Evolutionary conservation across 2,329 filamentous ascomycete species (phyloP).

Genomic region (Neofusicoccum parvum): DNA sequence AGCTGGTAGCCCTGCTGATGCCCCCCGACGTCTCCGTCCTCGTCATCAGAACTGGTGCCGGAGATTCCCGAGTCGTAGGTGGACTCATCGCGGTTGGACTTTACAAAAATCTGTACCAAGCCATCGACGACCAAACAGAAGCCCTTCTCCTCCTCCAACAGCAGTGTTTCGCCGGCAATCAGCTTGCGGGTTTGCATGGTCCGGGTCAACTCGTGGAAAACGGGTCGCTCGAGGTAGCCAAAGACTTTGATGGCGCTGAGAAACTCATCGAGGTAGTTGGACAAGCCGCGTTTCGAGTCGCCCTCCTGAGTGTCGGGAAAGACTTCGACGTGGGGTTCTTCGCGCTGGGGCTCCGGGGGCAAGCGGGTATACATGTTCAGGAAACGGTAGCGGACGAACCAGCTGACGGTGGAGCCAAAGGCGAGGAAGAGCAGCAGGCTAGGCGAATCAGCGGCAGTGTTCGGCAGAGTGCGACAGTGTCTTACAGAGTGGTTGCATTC

Average conservation of each 20-base stretch:
- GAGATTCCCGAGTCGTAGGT: slow-evolving; percentile 24
- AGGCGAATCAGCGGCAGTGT: slow-evolving; percentile 47
- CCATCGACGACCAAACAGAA: slow-evolving; percentile 98
- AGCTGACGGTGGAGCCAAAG: slow-evolving; percentile 82
- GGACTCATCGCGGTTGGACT: slow-evolving; percentile 67
- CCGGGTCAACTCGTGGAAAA: slow-evolving; percentile 95
- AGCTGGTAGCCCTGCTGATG: slow-evolving; percentile 88
- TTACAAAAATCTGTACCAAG: slow-evolving; percentile 96
- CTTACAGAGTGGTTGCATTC: slow-evolving; percentile 94
- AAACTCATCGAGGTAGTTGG: slow-evolving; percentile 98
- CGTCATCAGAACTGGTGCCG: slow-evolving; percentile 41
- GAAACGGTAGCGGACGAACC: slow-evolving; percentile 93
- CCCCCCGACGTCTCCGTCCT: slow-evolving; percentile 48
- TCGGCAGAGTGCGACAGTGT: not conserved
- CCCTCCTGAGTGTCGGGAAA: slow-evolving; percentile 92
- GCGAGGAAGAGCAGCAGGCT: slow-evolving; percentile 68
- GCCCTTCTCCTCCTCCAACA: slow-evolving; percentile 95
- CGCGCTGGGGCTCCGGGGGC: slow-evolving; percentile 90
- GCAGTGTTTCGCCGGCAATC: slow-evolving; percentile 91
- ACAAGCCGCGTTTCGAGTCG: slow-evolving; percentile 83
- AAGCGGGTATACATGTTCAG: slow-evolving; percentile 96
- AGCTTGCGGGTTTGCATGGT: slow-evolving; percentile 98
- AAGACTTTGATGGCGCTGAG: slow-evolving; percentile 99
- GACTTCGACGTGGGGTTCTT: slow-evolving; percentile 92
- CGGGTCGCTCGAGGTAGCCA: slow-evolving; percentile 91